These are phyloP conservation scores for Penicillium soppii DNA, from an alignment of 495 filamentous ascomycete genomes.

Conservation along the genomic window DNA sequence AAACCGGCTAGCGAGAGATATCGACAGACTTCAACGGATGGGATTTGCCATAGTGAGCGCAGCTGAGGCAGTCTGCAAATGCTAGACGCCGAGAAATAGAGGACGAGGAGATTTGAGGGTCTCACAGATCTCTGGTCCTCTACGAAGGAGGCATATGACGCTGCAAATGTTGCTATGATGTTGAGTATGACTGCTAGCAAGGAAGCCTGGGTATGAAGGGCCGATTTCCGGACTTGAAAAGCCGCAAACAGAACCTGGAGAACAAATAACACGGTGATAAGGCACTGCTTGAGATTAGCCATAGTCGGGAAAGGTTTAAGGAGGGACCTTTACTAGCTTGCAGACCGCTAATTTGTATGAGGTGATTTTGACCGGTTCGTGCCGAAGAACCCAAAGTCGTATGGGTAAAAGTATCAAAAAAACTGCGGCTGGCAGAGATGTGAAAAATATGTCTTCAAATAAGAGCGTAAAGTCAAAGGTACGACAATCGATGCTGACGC, in stretches of 20 bases:
- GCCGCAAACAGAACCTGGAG: neutral
- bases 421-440: neutral
- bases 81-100: conserved; percentile 24
- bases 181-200: conserved; percentile 15
- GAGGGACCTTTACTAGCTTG: neutral
- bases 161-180: conserved; percentile 8
- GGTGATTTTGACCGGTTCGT: neutral
- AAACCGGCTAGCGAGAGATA: conserved; percentile 1
- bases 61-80: conserved; percentile 21
- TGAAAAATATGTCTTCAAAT: neutral
- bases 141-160: conserved; percentile 19
- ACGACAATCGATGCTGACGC: neutral
- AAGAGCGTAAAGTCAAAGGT: neutral
- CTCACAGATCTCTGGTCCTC: conserved; percentile 27
- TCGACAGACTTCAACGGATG: conserved; percentile 3
- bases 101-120: conserved; percentile 24
- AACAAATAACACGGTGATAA: neutral
- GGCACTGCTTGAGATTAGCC: neutral
- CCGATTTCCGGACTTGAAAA: neutral
- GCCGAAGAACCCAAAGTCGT: neutral
- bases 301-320: neutral
- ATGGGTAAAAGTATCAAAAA: neutral
- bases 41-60: conserved; percentile 21
- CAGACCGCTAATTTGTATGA: neutral
- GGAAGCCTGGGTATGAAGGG: neutral